Base-by-base conservation (phyloP, 2,329 filamentous ascomycete genomes). In the Aureobasidium sp. region DNA sequence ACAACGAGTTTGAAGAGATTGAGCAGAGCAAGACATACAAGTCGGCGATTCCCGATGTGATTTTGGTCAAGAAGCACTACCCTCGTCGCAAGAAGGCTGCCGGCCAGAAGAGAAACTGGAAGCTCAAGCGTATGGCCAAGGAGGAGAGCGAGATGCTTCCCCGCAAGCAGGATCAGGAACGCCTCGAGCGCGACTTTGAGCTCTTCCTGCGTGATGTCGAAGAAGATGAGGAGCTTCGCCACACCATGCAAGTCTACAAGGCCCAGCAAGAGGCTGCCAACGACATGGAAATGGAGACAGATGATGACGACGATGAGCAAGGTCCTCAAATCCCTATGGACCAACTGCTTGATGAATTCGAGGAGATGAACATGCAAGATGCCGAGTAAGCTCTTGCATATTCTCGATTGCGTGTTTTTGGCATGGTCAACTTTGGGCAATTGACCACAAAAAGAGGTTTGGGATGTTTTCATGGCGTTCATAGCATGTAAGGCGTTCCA, bases 21-120 rank as follows among this genome's bases (percentile, higher is more conserved):
- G 91, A 97, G 75, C 77, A 83, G 56, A 91, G 87, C 59, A 85
- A 85, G 73, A 85, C 87, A 56, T 93, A 95, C 76, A 80, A 84
- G 2, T 87, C 86, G 3, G 86, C 82, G 3, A 89, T 99, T 62
- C 94, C 94, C 0, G 94, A 99, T 70, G 94, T 97, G 0, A 78
- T 99, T 7, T 82, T 99, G 3, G 91, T 99, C 74, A 97, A 96
- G 91, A 99, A 99, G 77, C 87, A 90, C 82, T 99, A 95, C 77
- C 86, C 88, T 63, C 86, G 90, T 69, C 88, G 89, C 77, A 87
- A 89, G 80, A 96, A 93, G 84, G 63, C 62, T 15, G 62, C 52
- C 27, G 64, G 64, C 8, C 39, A 51, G 66, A 74, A 73, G 73
- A 87, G 95, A 68, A 90, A 90, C 81, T 99, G 94, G 94, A 89